Evolutionary conservation across 805 yeast genomes (phyloP).

Genomic region (Jamesozyma jinghongensis): DNA sequence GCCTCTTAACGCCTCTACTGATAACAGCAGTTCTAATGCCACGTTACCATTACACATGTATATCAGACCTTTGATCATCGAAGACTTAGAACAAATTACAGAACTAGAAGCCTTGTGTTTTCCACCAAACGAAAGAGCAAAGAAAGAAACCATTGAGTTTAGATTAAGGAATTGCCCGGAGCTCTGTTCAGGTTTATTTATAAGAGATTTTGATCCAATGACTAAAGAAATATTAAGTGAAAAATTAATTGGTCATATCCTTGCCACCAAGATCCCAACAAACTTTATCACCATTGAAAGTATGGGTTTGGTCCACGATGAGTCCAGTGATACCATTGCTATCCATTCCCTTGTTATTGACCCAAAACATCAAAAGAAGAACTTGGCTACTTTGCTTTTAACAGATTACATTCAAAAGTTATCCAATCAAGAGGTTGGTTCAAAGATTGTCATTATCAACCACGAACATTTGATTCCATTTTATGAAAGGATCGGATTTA

Average conservation of each 20-base stretch:
- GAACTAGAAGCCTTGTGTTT: constrained; percentile 63
- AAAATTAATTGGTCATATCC: constrained; percentile 66
- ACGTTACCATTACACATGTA: constrained; percentile 51
- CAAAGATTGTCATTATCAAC: constrained; percentile 63
- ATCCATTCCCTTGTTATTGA: constrained; percentile 74
- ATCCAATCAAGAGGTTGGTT: constrained; percentile 79
- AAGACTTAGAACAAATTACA: constrained; percentile 55
- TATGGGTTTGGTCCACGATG: constrained; percentile 44
- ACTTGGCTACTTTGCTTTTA: constrained; percentile 71
- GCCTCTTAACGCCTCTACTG: constrained; percentile 9
- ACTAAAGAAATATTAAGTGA: constrained; percentile 39
- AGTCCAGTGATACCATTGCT: constrained; percentile 64
- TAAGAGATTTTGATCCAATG: constrained; percentile 47
- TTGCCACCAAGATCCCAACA: constrained; percentile 58
- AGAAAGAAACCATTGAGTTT: constrained; percentile 54
- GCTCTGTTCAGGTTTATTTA: constrained; percentile 77
- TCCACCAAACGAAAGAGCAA: constrained; percentile 58
- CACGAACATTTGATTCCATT: constrained; percentile 62
- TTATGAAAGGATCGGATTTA: constrained; percentile 76
- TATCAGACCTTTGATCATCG: constrained; percentile 69
- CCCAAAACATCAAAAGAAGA: constrained; percentile 70
- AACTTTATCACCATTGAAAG: constrained; percentile 23
- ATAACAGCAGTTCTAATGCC: constrained; percentile 28
- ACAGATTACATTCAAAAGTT: constrained; percentile 88
- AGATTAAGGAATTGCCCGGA: constrained; percentile 82